These are phyloP conservation scores for Solanum chaucha DNA, from an alignment of 257 asterid genomes.

Conservation along the genomic window DNA sequence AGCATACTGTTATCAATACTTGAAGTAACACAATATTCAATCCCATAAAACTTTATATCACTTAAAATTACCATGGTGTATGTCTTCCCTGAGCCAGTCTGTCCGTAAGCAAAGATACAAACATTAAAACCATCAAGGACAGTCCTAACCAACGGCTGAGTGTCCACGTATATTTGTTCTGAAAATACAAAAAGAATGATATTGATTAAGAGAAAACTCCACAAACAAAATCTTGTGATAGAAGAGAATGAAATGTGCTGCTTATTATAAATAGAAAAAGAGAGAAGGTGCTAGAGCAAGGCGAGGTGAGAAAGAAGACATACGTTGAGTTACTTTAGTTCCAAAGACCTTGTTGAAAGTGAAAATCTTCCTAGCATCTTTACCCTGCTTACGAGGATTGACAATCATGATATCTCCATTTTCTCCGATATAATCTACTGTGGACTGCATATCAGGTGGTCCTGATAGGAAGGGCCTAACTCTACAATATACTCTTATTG, in stretches of 20 bases:
- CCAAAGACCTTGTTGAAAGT: conserved; percentile 75
- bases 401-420: conserved; percentile 85
- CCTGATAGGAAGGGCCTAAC: conserved; percentile 72
- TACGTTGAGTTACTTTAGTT: conserved; percentile 65
- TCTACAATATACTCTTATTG: conserved; percentile 80
- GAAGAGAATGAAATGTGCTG: neutral
- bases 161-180: conserved; percentile 74
- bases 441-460: conserved; percentile 46
- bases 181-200: conserved; percentile 18
- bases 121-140: conserved; percentile 86
- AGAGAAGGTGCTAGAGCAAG: neutral
- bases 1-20: neutral
- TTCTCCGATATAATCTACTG: conserved; percentile 86
- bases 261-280: neutral
- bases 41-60: neutral
- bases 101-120: conserved; percentile 89
- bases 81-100: conserved; percentile 92
- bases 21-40: neutral
- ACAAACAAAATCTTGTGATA: neutral
- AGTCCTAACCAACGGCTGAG: conserved; percentile 73
- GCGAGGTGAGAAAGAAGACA: conserved; percentile 3
- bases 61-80: conserved; percentile 60
- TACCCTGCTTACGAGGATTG: conserved; percentile 72
- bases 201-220: conserved; percentile 2
- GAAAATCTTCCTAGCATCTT: conserved; percentile 75